Conservation (phyloP, 768 basidiomycete species). For the Boletus barrowsii region DNA sequence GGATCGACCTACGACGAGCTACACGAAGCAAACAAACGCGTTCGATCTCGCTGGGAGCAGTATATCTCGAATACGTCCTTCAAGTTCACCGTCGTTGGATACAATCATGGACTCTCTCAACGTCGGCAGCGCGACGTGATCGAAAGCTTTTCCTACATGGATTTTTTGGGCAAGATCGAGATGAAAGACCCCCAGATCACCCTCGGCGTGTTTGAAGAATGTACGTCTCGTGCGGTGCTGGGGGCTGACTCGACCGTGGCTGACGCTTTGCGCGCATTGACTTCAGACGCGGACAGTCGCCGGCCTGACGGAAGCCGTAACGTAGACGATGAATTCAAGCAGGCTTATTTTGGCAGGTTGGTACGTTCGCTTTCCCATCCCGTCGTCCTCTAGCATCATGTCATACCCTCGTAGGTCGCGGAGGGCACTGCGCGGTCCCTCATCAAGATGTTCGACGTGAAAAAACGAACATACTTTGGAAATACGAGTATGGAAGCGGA, state of each 20-base stretch:
- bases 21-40: slow-evolving; percentile 51
- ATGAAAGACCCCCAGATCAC: slow-evolving; percentile 76
- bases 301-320: slow-evolving; percentile 49
- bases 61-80: slow-evolving; percentile 71
- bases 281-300: slow-evolving; percentile 48
- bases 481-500: slow-evolving; percentile 99
- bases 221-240: slow-evolving; percentile 40
- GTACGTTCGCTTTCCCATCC: slow-evolving; percentile 44
- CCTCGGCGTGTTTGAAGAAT: slow-evolving; percentile 82
- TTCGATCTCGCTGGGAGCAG: slow-evolving; percentile 49
- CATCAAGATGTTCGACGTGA: slow-evolving; percentile 75
- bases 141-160: slow-evolving; percentile 84
- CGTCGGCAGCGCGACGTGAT: slow-evolving; percentile 63
- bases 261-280: not conserved
- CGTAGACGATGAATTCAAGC: slow-evolving; percentile 64
- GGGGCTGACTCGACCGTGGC: not conserved
- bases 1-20: slow-evolving; percentile 68
- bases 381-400: not conserved
- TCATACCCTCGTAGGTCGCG: slow-evolving; percentile 38
- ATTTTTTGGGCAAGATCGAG: slow-evolving; percentile 73
- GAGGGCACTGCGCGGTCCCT: slow-evolving; percentile 69
- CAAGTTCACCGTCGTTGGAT: slow-evolving; percentile 73
- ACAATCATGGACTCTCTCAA: slow-evolving; percentile 72
- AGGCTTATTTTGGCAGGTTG: slow-evolving; percentile 84
- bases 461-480: slow-evolving; percentile 86